phyloP scores from a whole-genome alignment of 1,284 basidiomycete genomes.

The Moesziomyces parantarcticus region DNA sequence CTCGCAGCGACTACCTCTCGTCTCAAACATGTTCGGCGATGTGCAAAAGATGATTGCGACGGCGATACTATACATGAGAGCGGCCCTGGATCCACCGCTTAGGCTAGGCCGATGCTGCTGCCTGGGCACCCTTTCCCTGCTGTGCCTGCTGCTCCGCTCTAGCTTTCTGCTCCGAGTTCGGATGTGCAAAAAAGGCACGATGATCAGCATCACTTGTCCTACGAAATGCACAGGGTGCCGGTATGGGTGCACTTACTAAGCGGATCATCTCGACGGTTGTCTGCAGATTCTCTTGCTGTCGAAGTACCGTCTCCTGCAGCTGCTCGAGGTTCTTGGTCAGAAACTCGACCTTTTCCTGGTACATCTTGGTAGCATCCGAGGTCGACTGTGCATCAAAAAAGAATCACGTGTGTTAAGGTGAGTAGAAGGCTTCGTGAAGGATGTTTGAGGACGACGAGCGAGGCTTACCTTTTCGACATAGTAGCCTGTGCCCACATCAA shows the following conservation, averaged over 20 bases:
- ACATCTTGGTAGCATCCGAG: conserved; percentile 58
- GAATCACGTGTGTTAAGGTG: background rate
- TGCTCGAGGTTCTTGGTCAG: conserved; percentile 62
- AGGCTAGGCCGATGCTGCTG: conserved; percentile 13
- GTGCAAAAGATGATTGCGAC: background rate
- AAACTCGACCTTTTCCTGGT: conserved; percentile 60
- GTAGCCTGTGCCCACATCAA: conserved; percentile 96
- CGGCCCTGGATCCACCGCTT: background rate
- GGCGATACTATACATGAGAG: background rate
- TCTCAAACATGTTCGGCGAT: too few relatives aligned
- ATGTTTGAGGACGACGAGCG: background rate
- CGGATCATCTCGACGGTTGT: conserved; percentile 62
- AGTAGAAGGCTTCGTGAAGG: background rate
- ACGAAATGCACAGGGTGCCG: too few relatives aligned
- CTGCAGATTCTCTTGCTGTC: conserved; percentile 65
- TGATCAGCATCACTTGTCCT: too few relatives aligned
- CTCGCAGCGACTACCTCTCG: too few relatives aligned
- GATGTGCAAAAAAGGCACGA: too few relatives aligned
- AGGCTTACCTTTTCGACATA: conserved; percentile 86
- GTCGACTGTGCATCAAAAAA: conserved; percentile 38
- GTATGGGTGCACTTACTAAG: conserved; percentile 47
- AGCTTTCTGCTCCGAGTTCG: conserved; percentile 24
- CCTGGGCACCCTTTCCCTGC: conserved; percentile 11
- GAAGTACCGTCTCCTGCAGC: conserved; percentile 63
- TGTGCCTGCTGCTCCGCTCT: conserved; percentile 36